phyloP scores from a whole-genome alignment of 331 rosid genomes.

The Malus hybrid region DNA sequence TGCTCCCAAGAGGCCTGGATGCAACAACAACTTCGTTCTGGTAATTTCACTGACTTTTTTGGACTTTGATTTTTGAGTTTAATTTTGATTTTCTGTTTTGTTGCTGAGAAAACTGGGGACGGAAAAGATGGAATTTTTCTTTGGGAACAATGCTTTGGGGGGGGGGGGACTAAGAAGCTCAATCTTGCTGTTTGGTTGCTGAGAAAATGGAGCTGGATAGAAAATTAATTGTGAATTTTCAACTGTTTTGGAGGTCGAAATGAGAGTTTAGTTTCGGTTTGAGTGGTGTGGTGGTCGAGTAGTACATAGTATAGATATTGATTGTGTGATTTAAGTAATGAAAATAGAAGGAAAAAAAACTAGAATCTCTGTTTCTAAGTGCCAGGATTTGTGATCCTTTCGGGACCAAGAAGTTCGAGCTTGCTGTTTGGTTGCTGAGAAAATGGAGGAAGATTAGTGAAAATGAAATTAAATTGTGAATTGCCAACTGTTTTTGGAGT shows the following conservation, averaged over 20 bases:
- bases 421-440: background rate
- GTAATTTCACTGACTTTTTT: conserved; percentile 28
- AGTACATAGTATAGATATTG: no score
- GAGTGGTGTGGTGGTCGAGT: background rate
- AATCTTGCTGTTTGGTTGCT: background rate
- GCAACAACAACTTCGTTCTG: conserved; percentile 92
- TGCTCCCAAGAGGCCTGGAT: conserved; percentile 84
- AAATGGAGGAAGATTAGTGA: background rate
- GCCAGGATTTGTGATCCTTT: background rate
- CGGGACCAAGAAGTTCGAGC: background rate
- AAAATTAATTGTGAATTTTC: background rate
- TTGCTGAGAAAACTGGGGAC: conserved; percentile 1
- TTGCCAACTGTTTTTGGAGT: background rate
- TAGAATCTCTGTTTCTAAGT: no score
- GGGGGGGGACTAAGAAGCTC: background rate
- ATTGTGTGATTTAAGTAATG: no score
- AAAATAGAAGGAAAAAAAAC: no score
- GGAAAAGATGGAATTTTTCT: background rate
- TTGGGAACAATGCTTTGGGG: background rate
- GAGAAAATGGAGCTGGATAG: background rate
- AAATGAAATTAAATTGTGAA: background rate
- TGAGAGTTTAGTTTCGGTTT: conserved; percentile 14
- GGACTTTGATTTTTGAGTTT: background rate
- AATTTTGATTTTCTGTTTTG: background rate
- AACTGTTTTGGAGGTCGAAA: background rate